A percentile compares a stretch with the other conserved stretches of the same genome.
Conservation (phyloP, 73 alveolate species). For the Paramecium tetraurelia region DNA sequence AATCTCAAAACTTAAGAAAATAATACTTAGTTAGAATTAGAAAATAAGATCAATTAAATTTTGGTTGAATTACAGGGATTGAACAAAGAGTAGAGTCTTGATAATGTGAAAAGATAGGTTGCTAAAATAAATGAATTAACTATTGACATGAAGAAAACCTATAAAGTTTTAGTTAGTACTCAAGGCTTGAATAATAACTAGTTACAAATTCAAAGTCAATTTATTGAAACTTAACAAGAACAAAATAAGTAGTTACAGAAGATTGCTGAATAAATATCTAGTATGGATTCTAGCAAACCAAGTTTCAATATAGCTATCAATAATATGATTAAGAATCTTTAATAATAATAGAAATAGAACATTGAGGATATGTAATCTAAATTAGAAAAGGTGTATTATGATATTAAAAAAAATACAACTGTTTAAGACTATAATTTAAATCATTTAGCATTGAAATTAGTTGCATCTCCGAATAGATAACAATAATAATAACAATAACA, state of each 20-base stretch:
- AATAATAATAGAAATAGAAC: neutral
- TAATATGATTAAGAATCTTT: neutral
- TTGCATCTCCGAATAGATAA: neutral
- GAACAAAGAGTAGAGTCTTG: neutral
- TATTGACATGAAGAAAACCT: neutral
- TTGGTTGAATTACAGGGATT: neutral
- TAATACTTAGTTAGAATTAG: neutral
- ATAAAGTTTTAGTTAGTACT: neutral
- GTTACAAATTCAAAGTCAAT: neutral
- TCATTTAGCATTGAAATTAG: constrained; percentile 9
- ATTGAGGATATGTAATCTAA: neutral
- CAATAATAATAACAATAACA: neutral
- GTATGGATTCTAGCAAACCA: neutral
- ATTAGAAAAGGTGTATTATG: neutral
- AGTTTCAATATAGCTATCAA: neutral
- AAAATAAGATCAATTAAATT: neutral
- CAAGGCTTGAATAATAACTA: neutral
- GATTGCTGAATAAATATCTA: neutral
- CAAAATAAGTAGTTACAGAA: neutral
- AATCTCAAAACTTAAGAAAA: neutral
- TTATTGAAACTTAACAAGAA: neutral
- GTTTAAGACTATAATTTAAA: neutral
- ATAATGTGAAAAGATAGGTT: neutral
- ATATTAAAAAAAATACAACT: neutral
- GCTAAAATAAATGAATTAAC: neutral